A percentile compares a stretch with the other conserved stretches of the same genome.
Evolutionary conservation across 1,284 basidiomycete species (phyloP).

Genomic region (Vanrija sp.): DNA sequence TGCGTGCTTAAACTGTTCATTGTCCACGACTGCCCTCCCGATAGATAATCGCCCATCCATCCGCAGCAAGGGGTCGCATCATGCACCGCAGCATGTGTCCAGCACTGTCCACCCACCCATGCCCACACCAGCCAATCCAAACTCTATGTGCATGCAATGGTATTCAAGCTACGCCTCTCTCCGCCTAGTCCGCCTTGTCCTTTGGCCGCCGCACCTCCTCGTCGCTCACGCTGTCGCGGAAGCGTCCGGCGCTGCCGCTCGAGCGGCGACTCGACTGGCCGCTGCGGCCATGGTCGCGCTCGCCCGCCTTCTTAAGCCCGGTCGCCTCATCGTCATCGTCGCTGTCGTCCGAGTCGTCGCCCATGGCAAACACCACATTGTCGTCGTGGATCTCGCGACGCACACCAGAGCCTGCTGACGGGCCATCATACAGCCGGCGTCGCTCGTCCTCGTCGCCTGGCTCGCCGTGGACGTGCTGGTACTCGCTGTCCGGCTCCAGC

Average conservation of each 20-base stretch:
- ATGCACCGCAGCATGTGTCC: no score
- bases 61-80: no score
- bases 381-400: constrained; percentile 57
- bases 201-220: neutral
- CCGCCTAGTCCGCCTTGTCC: neutral
- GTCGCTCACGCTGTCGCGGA: neutral
- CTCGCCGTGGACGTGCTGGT: constrained; percentile 4
- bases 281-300: constrained; percentile 18
- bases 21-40: no score
- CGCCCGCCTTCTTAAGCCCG: constrained; percentile 7
- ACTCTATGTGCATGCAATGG: neutral
- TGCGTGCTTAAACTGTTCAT: no score
- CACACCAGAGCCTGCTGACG: constrained; percentile 10
- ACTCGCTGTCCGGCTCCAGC: constrained; percentile 7
- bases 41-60: no score
- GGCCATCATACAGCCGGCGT: constrained; percentile 2
- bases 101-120: no score
- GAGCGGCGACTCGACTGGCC: constrained; percentile 25
- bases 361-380: constrained; percentile 83
- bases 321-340: constrained; percentile 24
- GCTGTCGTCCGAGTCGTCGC: constrained; percentile 65
- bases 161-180: no score
- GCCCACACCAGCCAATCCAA: neutral
- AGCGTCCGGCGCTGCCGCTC: constrained; percentile 5
- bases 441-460: neutral